Conservation (phyloP, 345 rosid genomes). For the Salix purpurea region DNA sequence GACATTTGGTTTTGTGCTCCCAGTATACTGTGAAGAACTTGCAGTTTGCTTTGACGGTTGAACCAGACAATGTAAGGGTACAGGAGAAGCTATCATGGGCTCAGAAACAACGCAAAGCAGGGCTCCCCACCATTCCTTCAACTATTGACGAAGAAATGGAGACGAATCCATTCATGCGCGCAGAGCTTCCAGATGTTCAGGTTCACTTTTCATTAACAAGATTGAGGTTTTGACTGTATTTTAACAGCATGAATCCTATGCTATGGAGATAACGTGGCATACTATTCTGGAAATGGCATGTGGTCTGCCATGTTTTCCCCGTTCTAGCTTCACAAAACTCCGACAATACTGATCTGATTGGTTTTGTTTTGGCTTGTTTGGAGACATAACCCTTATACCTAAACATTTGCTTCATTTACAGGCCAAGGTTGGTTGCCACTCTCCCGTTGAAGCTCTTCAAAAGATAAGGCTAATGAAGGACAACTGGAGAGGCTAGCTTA, state of each 20-base stretch:
- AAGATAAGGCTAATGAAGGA: constrained; percentile 62
- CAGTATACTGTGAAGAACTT: constrained; percentile 92
- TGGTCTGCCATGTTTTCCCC: neutral
- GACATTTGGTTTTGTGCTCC: constrained; percentile 4
- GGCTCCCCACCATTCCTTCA: constrained; percentile 80
- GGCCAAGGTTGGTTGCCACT: constrained; percentile 53
- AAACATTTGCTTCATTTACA: constrained; percentile 19
- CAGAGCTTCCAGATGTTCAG: constrained; percentile 57
- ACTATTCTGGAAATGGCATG: neutral
- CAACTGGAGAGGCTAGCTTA: constrained; percentile 63
- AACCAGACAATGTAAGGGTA: constrained; percentile 63
- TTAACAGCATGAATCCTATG: neutral
- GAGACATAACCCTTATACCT: too few species aligned
- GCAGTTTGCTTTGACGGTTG: constrained; percentile 74
- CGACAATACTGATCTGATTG: neutral
- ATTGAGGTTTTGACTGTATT: neutral
- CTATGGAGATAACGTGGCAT: neutral
- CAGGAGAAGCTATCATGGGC: constrained; percentile 81
- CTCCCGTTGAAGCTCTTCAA: constrained; percentile 64
- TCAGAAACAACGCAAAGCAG: constrained; percentile 57
- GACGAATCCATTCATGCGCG: constrained; percentile 87
- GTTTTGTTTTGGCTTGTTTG: neutral
- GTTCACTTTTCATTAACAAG: constrained; percentile 15
- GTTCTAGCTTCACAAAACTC: neutral
- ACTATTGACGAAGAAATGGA: constrained; percentile 79